Conservation (phyloP, 495 filamentous ascomycete genomes). For the Xylaria castorea region DNA sequence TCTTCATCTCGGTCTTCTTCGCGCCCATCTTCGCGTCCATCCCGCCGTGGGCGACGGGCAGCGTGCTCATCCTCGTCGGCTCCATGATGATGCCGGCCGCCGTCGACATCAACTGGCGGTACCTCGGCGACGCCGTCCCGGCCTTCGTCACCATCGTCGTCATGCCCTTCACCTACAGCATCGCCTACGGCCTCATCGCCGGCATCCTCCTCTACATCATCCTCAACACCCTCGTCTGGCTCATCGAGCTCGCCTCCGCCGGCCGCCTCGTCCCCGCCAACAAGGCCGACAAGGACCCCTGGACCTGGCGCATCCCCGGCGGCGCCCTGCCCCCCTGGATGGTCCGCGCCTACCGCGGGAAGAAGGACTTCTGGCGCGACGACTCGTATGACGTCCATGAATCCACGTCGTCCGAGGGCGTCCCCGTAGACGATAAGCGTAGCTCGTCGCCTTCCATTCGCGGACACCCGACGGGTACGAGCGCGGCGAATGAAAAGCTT, state of each 20-base stretch:
- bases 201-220: conserved; percentile 77
- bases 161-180: conserved; percentile 87
- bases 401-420: conserved; percentile 13
- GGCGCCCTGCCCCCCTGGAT: conserved; percentile 76
- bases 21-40: conserved; percentile 86
- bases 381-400: conserved; percentile 39
- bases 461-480: neutral
- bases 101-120: conserved; percentile 83
- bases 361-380: conserved; percentile 71
- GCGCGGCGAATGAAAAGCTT: neutral
- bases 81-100: conserved; percentile 79
- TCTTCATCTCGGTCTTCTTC: conserved; percentile 87
- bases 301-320: conserved; percentile 72
- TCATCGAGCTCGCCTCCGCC: conserved; percentile 66
- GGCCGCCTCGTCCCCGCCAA: conserved; percentile 75
- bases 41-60: conserved; percentile 83
- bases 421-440: neutral
- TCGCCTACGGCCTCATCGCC: conserved; percentile 77
- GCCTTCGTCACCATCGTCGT: conserved; percentile 80
- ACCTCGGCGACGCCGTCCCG: conserved; percentile 77
- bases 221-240: conserved; percentile 69
- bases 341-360: conserved; percentile 62
- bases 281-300: conserved; percentile 74
- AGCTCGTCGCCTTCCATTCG: conserved; percentile 14
- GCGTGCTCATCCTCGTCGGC: conserved; percentile 80